Base-by-base conservation (phyloP, 805 yeast species). In the Saccharomycopsis guyanensis region DNA sequence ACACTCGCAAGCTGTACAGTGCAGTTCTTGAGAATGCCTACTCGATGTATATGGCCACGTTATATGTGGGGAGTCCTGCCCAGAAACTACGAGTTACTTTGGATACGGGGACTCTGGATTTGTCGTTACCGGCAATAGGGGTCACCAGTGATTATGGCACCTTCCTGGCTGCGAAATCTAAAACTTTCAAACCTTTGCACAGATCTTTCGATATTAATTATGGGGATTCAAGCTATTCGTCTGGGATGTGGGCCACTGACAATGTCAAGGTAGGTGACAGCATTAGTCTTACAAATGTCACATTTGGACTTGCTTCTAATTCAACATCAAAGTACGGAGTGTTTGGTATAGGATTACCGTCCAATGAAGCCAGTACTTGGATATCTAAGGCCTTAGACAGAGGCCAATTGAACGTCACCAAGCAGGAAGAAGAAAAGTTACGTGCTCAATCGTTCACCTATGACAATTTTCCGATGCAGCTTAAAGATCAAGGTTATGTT, bases 71-170 rank as follows among this genome's bases (percentile, higher is more conserved):
- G 2, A 72, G 84, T 0, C 72, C 80, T 1, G 56, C 66, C 0
- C 81, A 80, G 55, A 59, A 64, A 13, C 65, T 82, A 3, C 65
- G 65, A 4, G 76, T 82, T 7, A 59, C 79, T 33, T 57, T 83
- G 13, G 93, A 83, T 56, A 83, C 89, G 0, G 93, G 91, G 2
- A 82, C 89, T 0, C 72, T 84, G 0, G 91, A 83, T 59, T 62
- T 84, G 20, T 82, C 86, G 86, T 75, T 82, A 2, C 52, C 52
- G 15, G 34, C 42, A 16, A 24, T 29, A 8, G 40, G 22, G 3
- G 20, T 38, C 24, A 8, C 16, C 8, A 38, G 44, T 24, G 50
- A 58, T 46, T 75, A 75, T 12, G 75, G 75, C 13, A 60, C 71
- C 3, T 72, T 67, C 49, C 55, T 64, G 47, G 25, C 55, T 1